These are phyloP conservation scores for Lepidium sativum DNA, from an alignment of 345 rosid genomes.

Conservation along the genomic window DNA sequence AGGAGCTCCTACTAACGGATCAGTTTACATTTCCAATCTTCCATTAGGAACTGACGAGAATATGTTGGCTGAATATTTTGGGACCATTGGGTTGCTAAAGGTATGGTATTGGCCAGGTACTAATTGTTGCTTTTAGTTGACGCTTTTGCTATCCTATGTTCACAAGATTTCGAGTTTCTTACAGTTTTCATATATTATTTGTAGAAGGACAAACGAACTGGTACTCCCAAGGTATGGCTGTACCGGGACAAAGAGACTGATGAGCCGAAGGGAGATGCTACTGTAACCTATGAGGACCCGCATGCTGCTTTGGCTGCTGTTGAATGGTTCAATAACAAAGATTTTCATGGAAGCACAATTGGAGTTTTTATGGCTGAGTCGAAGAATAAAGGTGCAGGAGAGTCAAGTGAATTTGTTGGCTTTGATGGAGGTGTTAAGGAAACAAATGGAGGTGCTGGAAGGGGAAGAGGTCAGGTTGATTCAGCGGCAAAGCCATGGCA, in stretches of 20 bases:
- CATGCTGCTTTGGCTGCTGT: slow-evolving; percentile 97
- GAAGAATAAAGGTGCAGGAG: slow-evolving; percentile 50
- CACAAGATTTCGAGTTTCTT: neutral
- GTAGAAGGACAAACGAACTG: slow-evolving; percentile 88
- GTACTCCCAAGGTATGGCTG: slow-evolving; percentile 87
- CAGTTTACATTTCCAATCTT: slow-evolving; percentile 80
- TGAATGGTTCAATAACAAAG: slow-evolving; percentile 96
- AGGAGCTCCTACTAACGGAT: slow-evolving; percentile 56
- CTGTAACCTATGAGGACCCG: slow-evolving; percentile 94
- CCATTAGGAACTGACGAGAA: slow-evolving; percentile 80
- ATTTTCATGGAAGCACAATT: slow-evolving; percentile 74
- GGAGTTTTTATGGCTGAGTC: slow-evolving; percentile 81
- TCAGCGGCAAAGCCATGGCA: slow-evolving; percentile 80
- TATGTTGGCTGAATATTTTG: slow-evolving; percentile 88
- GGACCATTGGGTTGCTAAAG: slow-evolving; percentile 93
- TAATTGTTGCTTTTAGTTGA: neutral
- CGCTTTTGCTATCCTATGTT: neutral
- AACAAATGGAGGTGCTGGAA: slow-evolving; percentile 45
- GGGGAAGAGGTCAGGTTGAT: slow-evolving; percentile 74
- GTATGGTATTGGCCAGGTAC: slow-evolving; percentile 42
- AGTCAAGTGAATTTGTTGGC: slow-evolving; percentile 34
- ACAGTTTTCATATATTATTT: neutral
- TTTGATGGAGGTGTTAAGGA: slow-evolving; percentile 44
- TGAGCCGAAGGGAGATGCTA: slow-evolving; percentile 97
- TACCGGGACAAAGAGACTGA: slow-evolving; percentile 80